A percentile compares a stretch with the other conserved stretches of the same genome.
Conservation (phyloP, 495 filamentous ascomycete species). For the Penicillium verhagenii region DNA sequence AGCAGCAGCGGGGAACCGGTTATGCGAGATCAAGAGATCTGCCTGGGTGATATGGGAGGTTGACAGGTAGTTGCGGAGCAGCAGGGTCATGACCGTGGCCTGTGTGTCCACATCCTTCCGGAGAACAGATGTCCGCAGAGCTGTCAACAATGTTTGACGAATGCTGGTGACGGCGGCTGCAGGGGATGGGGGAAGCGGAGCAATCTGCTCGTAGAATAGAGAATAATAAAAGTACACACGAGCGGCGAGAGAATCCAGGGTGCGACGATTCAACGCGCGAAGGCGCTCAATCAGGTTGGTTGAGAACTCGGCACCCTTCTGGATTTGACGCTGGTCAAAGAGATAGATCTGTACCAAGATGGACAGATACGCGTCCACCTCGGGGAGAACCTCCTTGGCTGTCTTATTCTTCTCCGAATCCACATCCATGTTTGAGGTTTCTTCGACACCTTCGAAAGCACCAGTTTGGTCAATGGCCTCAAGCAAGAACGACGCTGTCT, state of each 20-base stretch:
- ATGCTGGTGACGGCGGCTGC: conserved; percentile 80
- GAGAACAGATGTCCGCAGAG: conserved; percentile 87
- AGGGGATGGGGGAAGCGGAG: conserved; percentile 81
- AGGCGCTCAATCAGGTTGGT: conserved; percentile 75
- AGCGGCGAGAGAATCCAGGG: conserved; percentile 87
- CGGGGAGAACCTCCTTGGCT: conserved; percentile 74
- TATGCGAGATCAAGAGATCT: conserved; percentile 91
- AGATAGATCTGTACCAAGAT: conserved; percentile 88
- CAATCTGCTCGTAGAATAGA: conserved; percentile 86
- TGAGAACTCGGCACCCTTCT: conserved; percentile 82
- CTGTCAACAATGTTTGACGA: conserved; percentile 80
- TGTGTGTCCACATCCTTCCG: conserved; percentile 96
- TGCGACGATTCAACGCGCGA: conserved; percentile 86
- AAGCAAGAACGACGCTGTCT: conserved; percentile 67
- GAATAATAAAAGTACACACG: conserved; percentile 98
- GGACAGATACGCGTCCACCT: conserved; percentile 88
- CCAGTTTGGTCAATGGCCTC: conserved; percentile 62
- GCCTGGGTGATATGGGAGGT: conserved; percentile 97
- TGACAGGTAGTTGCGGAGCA: conserved; percentile 92
- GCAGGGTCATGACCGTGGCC: conserved; percentile 87
- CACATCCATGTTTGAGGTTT: conserved; percentile 71
- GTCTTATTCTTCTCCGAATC: conserved; percentile 56
- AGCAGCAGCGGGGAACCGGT: conserved; percentile 86
- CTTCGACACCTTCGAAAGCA: conserved; percentile 55
- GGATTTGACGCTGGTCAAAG: conserved; percentile 75